These are phyloP conservation scores for Nymphaea thermarum DNA, from an alignment of 164 flowering plant species.

Conservation along the genomic window DNA sequence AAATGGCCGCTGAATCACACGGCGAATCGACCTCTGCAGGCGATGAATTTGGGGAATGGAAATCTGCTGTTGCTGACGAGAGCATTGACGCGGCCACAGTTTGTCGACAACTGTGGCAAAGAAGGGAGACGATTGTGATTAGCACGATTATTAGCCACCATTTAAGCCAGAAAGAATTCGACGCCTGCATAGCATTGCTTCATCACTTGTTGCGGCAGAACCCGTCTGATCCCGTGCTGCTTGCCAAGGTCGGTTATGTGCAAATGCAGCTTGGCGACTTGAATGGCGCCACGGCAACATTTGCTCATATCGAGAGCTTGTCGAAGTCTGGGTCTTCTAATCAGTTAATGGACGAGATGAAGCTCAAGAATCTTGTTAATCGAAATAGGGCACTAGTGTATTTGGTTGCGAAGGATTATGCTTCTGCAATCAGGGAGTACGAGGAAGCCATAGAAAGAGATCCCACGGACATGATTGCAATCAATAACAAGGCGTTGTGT, in stretches of 20 bases:
- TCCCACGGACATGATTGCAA: conserved; percentile 52
- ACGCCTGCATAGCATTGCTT: conserved; percentile 48
- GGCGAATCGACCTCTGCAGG: neutral
- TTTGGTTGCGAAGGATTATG: conserved; percentile 86
- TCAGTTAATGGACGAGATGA: conserved; percentile 21
- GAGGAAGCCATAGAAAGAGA: conserved; percentile 88
- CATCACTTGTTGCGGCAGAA: conserved; percentile 13
- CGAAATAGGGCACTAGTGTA: conserved; percentile 75
- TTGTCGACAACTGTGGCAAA: conserved; percentile 44
- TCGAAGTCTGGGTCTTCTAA: conserved; percentile 13
- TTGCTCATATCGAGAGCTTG: conserved; percentile 38
- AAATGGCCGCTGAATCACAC: no score
- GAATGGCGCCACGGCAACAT: conserved; percentile 56
- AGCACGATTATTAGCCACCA: conserved; percentile 47
- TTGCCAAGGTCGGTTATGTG: conserved; percentile 70
- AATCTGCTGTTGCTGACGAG: neutral
- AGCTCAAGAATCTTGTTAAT: conserved; percentile 50
- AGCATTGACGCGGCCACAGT: neutral
- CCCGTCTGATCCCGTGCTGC: conserved; percentile 28
- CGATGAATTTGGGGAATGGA: neutral
- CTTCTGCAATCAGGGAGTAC: conserved; percentile 91
- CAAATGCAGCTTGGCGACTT: conserved; percentile 86
- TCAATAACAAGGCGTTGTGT: conserved; percentile 85
- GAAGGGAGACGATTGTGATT: conserved; percentile 45
- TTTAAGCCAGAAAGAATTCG: conserved; percentile 50